These are phyloP conservation scores for Holtermanniella nyarrowii DNA, from an alignment of 768 basidiomycete species.

Conservation along the genomic window DNA sequence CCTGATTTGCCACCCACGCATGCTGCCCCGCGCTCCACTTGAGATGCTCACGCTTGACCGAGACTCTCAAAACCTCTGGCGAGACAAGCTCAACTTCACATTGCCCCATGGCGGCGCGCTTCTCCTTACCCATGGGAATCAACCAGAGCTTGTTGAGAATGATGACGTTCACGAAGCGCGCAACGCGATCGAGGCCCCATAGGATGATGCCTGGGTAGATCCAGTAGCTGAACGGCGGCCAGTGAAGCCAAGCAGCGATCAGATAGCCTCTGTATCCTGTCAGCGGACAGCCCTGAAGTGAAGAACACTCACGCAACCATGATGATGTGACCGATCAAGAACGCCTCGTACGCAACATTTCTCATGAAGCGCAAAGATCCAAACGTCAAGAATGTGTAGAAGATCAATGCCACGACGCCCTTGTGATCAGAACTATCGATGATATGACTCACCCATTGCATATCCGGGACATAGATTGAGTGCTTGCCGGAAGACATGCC, in stretches of 20 bases:
- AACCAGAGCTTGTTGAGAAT: constrained; percentile 31
- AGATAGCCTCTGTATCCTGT: constrained; percentile 16
- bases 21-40: constrained; percentile 20
- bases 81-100: constrained; percentile 18
- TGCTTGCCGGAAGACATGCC: neutral
- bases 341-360: constrained; percentile 36
- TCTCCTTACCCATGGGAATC: neutral
- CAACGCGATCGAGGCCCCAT: constrained; percentile 34
- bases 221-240: constrained; percentile 19
- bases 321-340: constrained; percentile 37
- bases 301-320: constrained; percentile 22
- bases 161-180: constrained; percentile 20
- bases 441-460: constrained; percentile 16
- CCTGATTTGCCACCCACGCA: constrained; percentile 12
- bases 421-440: neutral
- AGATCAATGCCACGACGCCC: constrained; percentile 22
- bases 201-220: constrained; percentile 32
- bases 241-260: constrained; percentile 26
- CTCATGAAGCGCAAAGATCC: constrained; percentile 27
- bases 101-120: constrained; percentile 1
- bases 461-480: constrained; percentile 8
- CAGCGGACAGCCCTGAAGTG: neutral
- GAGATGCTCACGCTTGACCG: constrained; percentile 7
- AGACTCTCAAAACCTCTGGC: constrained; percentile 22
- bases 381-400: constrained; percentile 22